These are phyloP conservation scores for Termitomyces sp. DNA, from an alignment of 768 basidiomycete species.

Conservation along the genomic window DNA sequence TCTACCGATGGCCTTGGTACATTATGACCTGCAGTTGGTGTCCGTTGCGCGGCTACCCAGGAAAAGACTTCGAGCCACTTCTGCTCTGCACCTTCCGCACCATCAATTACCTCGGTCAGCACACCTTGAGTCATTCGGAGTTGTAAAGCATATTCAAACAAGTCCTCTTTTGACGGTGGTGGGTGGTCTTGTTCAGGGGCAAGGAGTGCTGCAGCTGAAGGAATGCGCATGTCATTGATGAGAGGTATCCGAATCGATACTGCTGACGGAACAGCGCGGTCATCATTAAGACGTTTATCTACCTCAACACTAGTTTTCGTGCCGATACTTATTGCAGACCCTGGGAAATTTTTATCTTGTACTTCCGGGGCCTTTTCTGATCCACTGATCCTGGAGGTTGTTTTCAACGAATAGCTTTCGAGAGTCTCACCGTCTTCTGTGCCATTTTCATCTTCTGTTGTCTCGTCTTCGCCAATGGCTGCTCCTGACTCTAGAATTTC, in stretches of 20 bases:
- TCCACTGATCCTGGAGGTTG: neutral
- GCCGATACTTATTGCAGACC: neutral
- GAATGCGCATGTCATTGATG: conserved; percentile 26
- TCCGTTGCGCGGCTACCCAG: conserved; percentile 70
- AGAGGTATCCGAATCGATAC: conserved; percentile 9
- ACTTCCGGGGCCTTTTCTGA: neutral
- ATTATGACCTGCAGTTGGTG: conserved; percentile 13
- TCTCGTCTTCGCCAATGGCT: conserved; percentile 32
- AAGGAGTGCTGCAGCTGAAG: conserved; percentile 38
- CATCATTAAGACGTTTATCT: conserved; percentile 1
- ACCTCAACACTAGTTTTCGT: neutral
- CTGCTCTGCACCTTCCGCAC: conserved; percentile 75
- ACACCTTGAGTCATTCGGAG: conserved; percentile 82
- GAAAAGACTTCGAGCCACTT: conserved; percentile 83
- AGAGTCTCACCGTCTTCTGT: conserved; percentile 9
- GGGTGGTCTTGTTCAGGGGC: conserved; percentile 43
- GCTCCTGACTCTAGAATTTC: conserved; percentile 79
- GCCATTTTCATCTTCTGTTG: conserved; percentile 13
- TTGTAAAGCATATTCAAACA: conserved; percentile 78
- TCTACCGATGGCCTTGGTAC: conserved; percentile 16
- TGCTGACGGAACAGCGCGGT: conserved; percentile 1
- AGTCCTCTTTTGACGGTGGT: conserved; percentile 44
- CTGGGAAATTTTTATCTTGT: neutral
- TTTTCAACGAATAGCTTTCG: neutral
- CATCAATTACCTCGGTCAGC: conserved; percentile 77